Evolutionary conservation across 2,329 filamentous ascomycete genomes (phyloP).

Genomic region (Beauveria caledonica): DNA sequence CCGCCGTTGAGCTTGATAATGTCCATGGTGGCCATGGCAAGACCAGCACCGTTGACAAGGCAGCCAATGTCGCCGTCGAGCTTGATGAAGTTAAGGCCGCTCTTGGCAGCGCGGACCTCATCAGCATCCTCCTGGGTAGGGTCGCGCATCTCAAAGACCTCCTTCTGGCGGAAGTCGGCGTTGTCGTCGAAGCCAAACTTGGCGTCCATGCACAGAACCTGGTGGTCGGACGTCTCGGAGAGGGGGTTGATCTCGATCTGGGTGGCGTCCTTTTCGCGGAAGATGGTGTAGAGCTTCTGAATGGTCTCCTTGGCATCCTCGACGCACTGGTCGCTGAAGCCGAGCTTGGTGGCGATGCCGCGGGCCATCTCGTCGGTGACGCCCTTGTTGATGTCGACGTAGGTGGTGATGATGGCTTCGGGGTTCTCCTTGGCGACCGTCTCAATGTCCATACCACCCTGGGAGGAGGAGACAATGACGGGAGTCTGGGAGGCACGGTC

Average conservation of each 20-base stretch:
- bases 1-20: constrained; percentile 99
- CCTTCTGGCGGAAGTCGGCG: constrained; percentile 95
- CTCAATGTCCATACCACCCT: constrained; percentile 99
- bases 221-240: constrained; percentile 94
- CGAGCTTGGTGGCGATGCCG: constrained; percentile 82
- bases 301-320: constrained; percentile 93
- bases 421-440: constrained; percentile 96
- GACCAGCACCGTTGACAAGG: constrained; percentile 96
- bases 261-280: constrained; percentile 95
- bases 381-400: constrained; percentile 86
- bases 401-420: constrained; percentile 88
- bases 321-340: constrained; percentile 96
- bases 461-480: constrained; percentile 94
- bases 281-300: constrained; percentile 98
- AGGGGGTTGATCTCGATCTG: constrained; percentile 99
- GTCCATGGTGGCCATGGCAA: constrained; percentile 99
- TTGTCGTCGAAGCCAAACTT: constrained; percentile 99
- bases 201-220: constrained; percentile 98
- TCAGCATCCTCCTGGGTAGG: constrained; percentile 92
- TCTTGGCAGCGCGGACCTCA: constrained; percentile 93
- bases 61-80: constrained; percentile 98
- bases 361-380: constrained; percentile 93
- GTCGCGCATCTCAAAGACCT: constrained; percentile 90
- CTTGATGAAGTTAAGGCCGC: constrained; percentile 99
- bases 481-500: constrained; percentile 85